Percentiles rank a stretch among this genome's conserved stretches.
phyloP scores from a whole-genome alignment of 768 basidiomycete species.

The Mycena filopes region DNA sequence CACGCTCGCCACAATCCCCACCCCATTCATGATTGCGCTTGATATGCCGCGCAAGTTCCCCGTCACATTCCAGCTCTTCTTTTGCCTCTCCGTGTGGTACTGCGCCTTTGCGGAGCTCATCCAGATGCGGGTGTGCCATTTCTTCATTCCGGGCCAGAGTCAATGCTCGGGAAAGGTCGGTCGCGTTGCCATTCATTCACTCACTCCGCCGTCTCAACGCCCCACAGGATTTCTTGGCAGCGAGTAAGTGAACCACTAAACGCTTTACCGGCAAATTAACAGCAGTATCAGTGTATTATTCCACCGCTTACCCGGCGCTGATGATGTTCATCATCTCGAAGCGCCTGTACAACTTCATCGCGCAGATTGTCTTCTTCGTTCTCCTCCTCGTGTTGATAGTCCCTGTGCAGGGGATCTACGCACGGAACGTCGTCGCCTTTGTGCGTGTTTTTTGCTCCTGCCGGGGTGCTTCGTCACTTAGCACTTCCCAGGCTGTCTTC shows the following conservation, averaged over 20 bases:
- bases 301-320: slow-evolving; percentile 36
- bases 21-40: slow-evolving; percentile 40
- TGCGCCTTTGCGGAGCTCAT: slow-evolving; percentile 32
- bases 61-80: slow-evolving; percentile 40
- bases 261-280: neutral
- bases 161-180: slow-evolving; percentile 26
- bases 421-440: slow-evolving; percentile 37
- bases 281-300: slow-evolving; percentile 32
- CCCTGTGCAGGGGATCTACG: slow-evolving; percentile 36
- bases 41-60: slow-evolving; percentile 40
- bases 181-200: neutral
- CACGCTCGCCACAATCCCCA: slow-evolving; percentile 30
- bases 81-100: slow-evolving; percentile 38
- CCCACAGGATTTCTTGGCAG: slow-evolving; percentile 37
- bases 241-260: slow-evolving; percentile 19
- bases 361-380: slow-evolving; percentile 31
- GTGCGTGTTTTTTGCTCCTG: slow-evolving; percentile 44
- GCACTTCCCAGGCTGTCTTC: slow-evolving; percentile 32
- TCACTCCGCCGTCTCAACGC: no score
- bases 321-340: slow-evolving; percentile 38
- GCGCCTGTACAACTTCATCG: slow-evolving; percentile 36
- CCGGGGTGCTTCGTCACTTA: slow-evolving; percentile 36
- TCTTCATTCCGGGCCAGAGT: slow-evolving; percentile 10
- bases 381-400: slow-evolving; percentile 34
- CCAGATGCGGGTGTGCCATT: slow-evolving; percentile 25